Evolutionary conservation across 768 basidiomycete species (phyloP), one percentile per base, ranked within the genome.

Genomic region (Trametes meyenii): DNA sequence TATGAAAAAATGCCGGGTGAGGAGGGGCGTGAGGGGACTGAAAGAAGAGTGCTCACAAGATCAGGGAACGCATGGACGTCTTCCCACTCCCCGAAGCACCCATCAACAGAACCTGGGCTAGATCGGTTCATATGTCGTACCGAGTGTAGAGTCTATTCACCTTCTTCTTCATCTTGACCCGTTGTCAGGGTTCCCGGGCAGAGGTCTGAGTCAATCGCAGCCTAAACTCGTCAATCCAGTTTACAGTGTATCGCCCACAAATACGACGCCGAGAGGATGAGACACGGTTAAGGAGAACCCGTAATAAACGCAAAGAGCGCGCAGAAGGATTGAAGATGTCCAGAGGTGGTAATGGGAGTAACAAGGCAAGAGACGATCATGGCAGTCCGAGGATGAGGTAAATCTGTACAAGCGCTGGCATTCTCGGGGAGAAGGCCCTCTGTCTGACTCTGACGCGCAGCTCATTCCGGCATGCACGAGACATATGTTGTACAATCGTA

Each of bases 61-160:
- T 98, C 75, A 99, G 89, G 26, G 95, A 96, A 55, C 97, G 86
- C 97, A 99, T 99, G 5, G 96, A 98, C 12, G 96, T 98, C 81
- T 93, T 94, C 58, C 91, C 91, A 70, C 92, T 93, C 65, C 92
- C 93, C 21, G 92, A 94, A 70, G 95, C 94, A 66, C 97, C 97
- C 97, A 99, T 99, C 63, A 98, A 82, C 68, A 99, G 86, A 48
- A 98, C 94, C 96, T 98, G 59, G 2, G 14, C 4, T 11, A 13
- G 16, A 36, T n/a, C 24, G 29, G 10, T 45, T 44, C n/a, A 17
- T 48, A 19, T 45, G 40, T 24, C 8, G 12, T 23, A 51, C 14
- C 8, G 7, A 50, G 35, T 1, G 33, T 35, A 21, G 36, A 19
- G 16, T 2, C 14, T 16, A 14, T 21, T 42, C 13, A 83, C 84